phyloP scores from a whole-genome alignment of 2,329 filamentous ascomycete genomes.

The Fusarium sp. region DNA sequence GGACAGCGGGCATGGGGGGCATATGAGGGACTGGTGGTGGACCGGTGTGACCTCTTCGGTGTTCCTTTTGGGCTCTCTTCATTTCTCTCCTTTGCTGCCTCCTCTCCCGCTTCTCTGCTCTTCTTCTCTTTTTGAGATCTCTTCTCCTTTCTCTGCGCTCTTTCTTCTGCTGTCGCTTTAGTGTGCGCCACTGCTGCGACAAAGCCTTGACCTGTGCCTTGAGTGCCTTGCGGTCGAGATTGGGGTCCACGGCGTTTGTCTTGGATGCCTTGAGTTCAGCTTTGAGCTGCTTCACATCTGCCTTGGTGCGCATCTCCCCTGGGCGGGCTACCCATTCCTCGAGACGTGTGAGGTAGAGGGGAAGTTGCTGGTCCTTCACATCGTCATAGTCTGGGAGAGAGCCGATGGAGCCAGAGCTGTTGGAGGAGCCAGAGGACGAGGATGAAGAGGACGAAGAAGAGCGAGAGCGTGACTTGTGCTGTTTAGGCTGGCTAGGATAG shows the following conservation, averaged over 20 bases:
- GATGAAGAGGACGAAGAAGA: constrained; percentile 53
- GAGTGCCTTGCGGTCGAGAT: constrained; percentile 50
- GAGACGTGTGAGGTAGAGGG: constrained; percentile 58
- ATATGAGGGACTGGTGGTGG: constrained; percentile 15
- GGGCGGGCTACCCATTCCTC: constrained; percentile 63
- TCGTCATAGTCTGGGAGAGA: constrained; percentile 67
- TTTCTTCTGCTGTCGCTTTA: constrained; percentile 48
- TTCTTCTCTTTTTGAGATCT: constrained; percentile 44
- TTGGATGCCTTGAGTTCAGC: constrained; percentile 58
- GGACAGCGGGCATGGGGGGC: constrained; percentile 4
- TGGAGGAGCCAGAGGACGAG: constrained; percentile 50
- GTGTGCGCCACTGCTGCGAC: constrained; percentile 54
- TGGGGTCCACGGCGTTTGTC: constrained; percentile 9
- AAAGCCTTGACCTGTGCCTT: constrained; percentile 59
- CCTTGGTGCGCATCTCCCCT: constrained; percentile 61
- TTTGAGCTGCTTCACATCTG: constrained; percentile 56
- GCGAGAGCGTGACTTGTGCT: constrained; percentile 38
- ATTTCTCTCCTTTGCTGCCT: constrained; percentile 48
- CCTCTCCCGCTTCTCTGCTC: constrained; percentile 49
- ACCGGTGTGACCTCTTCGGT: constrained; percentile 38
- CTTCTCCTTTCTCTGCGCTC: constrained; percentile 48
- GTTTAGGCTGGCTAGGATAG: constrained; percentile 30
- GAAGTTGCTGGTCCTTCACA: constrained; percentile 61
- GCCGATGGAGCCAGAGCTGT: constrained; percentile 56
- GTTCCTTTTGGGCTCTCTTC: constrained; percentile 47